Evolutionary conservation across 2,329 filamentous ascomycete species (phyloP), one percentile per base, ranked within the genome.

Genomic region (Xylariaceae sp.): DNA sequence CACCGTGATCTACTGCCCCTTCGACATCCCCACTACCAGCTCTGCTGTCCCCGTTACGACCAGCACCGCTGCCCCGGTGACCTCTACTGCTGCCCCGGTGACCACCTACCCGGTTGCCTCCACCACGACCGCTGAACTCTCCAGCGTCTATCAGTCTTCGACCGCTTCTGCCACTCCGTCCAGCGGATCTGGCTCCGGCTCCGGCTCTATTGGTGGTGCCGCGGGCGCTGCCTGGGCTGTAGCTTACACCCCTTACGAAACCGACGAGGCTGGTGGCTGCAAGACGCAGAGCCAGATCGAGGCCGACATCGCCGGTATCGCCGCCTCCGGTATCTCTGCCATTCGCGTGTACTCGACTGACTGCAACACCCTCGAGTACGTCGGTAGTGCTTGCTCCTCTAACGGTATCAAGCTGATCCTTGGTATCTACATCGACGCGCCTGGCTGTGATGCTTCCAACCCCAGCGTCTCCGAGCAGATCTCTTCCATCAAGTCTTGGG

Each of bases 291-390:
- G 49, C n/a, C 63, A 76, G 36, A 79, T 91, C 44, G 61, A 72
- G 47, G 41, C 55, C 18, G 85, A 90, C 51, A 74, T 91, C 52
- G 62, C 65, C 30, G 53, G 64, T 45, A 85, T 91, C 60, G 77
- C 81, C 58, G 37, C 55, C 39, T 77, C 78, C 51, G 86, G 85
- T 45, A 89, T 90, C 78, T 67, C 67, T 50, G 71, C 77, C 37
- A 64, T 91, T 63, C 90, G 91, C 65, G 74, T 93, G 62, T 97
- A 97, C 81, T 88, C 85, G 51, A 90, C 89, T 54, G 90, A 96
- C 78, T 97, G 91, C 76, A 74, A 78, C 67, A 85, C 84, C 41
- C 85, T 95, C 47, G 68, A 81, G 62, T 83, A 79, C 66, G 83
- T 96, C 44, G 87, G 87, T 50, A 66, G 69, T 33, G 86, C 87